Evolutionary conservation across 768 basidiomycete genomes (phyloP), one percentile per base, ranked within the genome.

Genomic region (Pilatotrama ljubarskyi): DNA sequence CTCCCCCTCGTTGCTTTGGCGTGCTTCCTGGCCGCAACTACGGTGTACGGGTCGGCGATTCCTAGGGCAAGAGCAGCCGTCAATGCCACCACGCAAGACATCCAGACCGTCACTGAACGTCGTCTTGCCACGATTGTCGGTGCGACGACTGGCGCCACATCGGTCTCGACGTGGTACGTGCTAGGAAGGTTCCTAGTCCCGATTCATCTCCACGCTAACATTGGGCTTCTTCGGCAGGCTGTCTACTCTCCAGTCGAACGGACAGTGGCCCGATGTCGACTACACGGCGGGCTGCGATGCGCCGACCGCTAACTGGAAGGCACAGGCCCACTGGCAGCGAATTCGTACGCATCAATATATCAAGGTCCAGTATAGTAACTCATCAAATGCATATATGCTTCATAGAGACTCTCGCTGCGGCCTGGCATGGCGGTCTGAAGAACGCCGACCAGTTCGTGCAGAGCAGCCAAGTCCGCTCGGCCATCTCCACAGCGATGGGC

Each of bases 281-380:
- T 87, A 88, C 66, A 78, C 82, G 0, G 75, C 83, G 20, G 87
- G 87, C 4, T 90, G 87, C 61, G 69, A 73, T 44, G 87, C 85
- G 11, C 80, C 79, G 55, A 77, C 81, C 9, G 86, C 86, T 5
- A 88, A 85, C 64, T 90, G 87, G 87, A 85, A 86, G 9, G 86
- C 86, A 13, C 77, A 83, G 69, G 69, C 62, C 1, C 86, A 88
- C 62, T 87, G 84, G 73, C 38, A 49, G 11, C 61, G 74, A 15
- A 58, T 73, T 10, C 64, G 74, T 72, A 51, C 48, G 61, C 57
- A 3, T 32, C 4, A 4, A 5, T 20, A 38, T 14, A 11, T 17
- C 35, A 11, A 9, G 20, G 18, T 50, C 32, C 22, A 15, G 3
- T 20, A 2, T 2, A 1, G n/a, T 20, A 10, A 17, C 38, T 48